Evolutionary conservation across 2,329 filamentous ascomycete genomes (phyloP).

Genomic region (Aspergillus tamarii): DNA sequence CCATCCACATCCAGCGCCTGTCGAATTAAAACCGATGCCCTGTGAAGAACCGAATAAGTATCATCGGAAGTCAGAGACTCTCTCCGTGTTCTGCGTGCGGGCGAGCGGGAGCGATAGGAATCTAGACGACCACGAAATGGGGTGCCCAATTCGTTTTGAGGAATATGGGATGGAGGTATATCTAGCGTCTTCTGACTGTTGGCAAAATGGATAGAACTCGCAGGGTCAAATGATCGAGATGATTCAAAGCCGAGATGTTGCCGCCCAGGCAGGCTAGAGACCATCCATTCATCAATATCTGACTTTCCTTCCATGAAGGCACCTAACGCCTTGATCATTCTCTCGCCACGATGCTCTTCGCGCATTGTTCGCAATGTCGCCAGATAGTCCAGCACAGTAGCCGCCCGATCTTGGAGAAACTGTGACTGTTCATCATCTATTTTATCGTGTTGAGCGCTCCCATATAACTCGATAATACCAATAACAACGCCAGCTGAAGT

Average conservation of each 20-base stretch:
- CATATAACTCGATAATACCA: background rate
- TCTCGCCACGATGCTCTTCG: background rate
- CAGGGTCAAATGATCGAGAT: background rate
- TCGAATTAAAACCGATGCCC: background rate
- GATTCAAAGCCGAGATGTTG: background rate
- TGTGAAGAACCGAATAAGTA: background rate
- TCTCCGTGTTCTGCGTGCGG: background rate
- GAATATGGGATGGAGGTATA: background rate
- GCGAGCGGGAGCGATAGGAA: background rate
- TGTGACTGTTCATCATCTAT: background rate
- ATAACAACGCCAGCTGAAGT: background rate
- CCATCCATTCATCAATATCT: background rate
- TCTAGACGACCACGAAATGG: background rate
- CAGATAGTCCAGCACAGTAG: background rate
- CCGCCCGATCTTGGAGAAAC: background rate
- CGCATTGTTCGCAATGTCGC: background rate
- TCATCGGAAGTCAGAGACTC: background rate
- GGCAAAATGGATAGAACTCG: background rate
- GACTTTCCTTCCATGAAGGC: background rate
- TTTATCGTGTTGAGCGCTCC: background rate
- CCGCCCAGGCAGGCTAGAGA: background rate
- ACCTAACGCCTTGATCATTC: background rate
- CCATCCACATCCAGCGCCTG: background rate
- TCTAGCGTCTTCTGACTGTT: background rate
- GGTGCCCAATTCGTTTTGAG: background rate